Conservation (phyloP, 257 asterid species). For the Nicotiana benthamiana region DNA sequence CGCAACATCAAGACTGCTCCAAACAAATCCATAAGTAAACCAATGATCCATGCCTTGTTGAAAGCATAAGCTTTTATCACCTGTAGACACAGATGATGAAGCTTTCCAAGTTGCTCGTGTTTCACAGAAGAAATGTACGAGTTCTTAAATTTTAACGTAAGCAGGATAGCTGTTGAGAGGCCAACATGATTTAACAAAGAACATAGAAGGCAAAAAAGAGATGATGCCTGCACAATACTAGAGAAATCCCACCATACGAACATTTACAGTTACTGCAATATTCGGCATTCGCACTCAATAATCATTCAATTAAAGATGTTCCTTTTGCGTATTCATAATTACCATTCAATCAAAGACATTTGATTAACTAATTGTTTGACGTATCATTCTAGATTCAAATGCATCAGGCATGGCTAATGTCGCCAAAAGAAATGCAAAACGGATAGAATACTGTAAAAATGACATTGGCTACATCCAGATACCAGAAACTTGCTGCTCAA, state of each 20-base stretch:
- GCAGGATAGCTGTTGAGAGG: background rate
- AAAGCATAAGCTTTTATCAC: constrained; percentile 88
- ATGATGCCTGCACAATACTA: background rate
- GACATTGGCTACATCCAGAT: background rate
- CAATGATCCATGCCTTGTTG: constrained; percentile 74
- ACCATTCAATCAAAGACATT: background rate
- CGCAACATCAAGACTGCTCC: constrained; percentile 92
- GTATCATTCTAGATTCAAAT: background rate
- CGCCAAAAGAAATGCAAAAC: background rate
- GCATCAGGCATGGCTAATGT: background rate
- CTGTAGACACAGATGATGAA: constrained; percentile 29
- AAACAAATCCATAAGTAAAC: constrained; percentile 87
- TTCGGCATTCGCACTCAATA: background rate
- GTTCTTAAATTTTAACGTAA: background rate
- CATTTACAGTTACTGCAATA: background rate
- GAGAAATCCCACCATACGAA: background rate
- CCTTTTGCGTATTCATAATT: background rate
- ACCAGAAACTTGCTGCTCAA: background rate
- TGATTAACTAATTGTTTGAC: background rate
- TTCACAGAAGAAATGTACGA: background rate
- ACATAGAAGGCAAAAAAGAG: background rate
- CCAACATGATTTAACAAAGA: background rate
- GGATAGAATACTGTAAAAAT: background rate
- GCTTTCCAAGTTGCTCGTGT: background rate
- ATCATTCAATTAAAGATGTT: background rate